Evolutionary conservation across 2,329 filamentous ascomycete genomes (phyloP), one percentile per base, ranked within the genome.

Genomic region (Alternaria gaisen): DNA sequence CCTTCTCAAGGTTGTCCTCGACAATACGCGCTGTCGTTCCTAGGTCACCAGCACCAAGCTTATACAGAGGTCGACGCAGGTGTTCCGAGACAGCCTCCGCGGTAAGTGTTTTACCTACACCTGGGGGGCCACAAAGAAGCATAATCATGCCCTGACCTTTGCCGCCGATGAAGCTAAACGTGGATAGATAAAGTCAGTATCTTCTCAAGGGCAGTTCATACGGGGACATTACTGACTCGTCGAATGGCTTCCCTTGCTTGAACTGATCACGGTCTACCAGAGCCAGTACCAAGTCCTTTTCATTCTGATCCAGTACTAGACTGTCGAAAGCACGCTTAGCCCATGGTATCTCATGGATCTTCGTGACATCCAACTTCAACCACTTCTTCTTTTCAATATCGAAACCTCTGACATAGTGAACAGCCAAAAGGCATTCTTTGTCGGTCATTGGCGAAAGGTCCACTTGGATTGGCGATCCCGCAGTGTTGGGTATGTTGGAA

Each of bases 251-350:
- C 53, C 36, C 53, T 30, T 48, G 41, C 80, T 60, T 82, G 78
- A 66, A 58, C n/a, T 58, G 46, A 46, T 84, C 81, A 8, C 78
- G 78, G 22, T 80, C 77, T 11, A 81, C 80, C 66, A 85, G 79
- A 6, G 81, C 81, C 4, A 83, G 76, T 47, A 85, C 80, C 24
- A 85, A 69, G 22, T 82, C 75, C 62, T 85, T 85, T 60, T 84
- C 80, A 20, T 78, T 75, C 16, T 74, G 64, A 0, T 81, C 81
- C n/a, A 85, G 71, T n/a, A 85, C 81, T 2, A 86, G 73, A 20
- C 76, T 80, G n/a, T 82, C 78, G 56, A 85, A 85, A 4, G 84
- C 83, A 3, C 72, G 68, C 0, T 75, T 68, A 59, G 79, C 80
- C 76, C 83, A 86, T 4, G 70, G 69, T 61, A 85, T 83, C 16